phyloP scores from a whole-genome alignment of 139 green algal genomes.

The Chlorella sorokiniana region DNA sequence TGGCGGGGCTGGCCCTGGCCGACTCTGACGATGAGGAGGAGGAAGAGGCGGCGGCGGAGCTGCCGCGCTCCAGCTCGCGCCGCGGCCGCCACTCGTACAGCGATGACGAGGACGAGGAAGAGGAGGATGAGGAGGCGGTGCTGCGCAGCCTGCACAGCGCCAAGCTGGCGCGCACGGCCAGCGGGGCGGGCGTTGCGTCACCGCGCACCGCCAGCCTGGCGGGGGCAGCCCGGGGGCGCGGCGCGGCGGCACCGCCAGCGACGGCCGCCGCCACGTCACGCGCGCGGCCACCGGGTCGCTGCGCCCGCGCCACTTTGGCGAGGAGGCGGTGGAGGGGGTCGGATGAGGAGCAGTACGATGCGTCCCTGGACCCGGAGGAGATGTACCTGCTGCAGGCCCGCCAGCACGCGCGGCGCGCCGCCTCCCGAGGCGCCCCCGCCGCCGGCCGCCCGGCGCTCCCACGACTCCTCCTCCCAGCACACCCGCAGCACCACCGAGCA shows the following conservation, averaged over 20 bases:
- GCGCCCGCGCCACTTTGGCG: slow-evolving; percentile 22
- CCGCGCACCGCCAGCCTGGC: slow-evolving; percentile 19
- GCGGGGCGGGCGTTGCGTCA: background rate
- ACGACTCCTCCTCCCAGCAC: slow-evolving; percentile 37
- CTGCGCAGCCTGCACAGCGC: slow-evolving; percentile 18
- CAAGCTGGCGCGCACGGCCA: slow-evolving; percentile 24
- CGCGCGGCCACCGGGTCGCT: slow-evolving; percentile 40
- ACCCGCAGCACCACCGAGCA: slow-evolving; percentile 43
- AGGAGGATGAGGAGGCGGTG: slow-evolving; percentile 14
- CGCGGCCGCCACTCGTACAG: background rate
- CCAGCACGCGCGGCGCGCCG: background rate
- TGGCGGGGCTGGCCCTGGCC: slow-evolving; percentile 31
- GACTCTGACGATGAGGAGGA: slow-evolving; percentile 31
- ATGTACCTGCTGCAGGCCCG: background rate
- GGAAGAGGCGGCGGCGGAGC: background rate
- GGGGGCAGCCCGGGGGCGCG: background rate
- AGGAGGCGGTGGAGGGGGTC: background rate
- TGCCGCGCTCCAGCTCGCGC: background rate
- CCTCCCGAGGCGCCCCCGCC: background rate
- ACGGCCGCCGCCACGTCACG: slow-evolving; percentile 33
- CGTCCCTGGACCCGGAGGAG: background rate
- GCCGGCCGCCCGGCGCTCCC: background rate
- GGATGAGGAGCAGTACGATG: slow-evolving; percentile 15
- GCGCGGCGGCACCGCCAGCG: background rate
- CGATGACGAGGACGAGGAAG: background rate